A percentile compares a stretch with the other conserved stretches of the same genome.
phyloP scores from a whole-genome alignment of 1,284 basidiomycete genomes.

The Sanghuangporus weigelae region DNA sequence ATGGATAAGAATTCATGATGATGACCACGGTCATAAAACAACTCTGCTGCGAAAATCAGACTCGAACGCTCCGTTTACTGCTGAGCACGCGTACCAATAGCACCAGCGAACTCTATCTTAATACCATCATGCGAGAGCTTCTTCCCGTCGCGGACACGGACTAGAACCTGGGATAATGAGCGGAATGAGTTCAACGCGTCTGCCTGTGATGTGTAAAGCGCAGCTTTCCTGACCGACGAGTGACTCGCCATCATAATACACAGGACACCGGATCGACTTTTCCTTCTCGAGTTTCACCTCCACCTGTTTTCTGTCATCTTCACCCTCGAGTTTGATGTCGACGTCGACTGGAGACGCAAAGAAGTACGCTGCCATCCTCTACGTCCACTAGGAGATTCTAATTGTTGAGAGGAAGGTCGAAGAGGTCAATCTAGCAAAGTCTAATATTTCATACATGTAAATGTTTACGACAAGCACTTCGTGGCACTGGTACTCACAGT shows the following conservation, averaged over 20 bases:
- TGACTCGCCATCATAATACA: conserved; percentile 95
- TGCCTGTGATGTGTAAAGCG: not conserved
- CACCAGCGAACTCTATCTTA: conserved; percentile 96
- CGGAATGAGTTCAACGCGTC: conserved; percentile 4
- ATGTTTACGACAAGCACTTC: no score
- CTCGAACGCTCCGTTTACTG: not conserved
- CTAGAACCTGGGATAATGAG: conserved; percentile 54
- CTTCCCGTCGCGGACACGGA: conserved; percentile 93
- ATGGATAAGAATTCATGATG: conserved; percentile 97
- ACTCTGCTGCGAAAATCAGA: conserved; percentile 47
- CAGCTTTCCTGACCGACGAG: conserved; percentile 76
- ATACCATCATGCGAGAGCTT: conserved; percentile 94
- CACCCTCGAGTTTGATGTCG: conserved; percentile 48
- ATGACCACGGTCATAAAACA: conserved; percentile 96
- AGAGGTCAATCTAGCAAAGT: not conserved
- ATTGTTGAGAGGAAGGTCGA: not conserved
- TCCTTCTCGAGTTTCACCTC: conserved; percentile 39
- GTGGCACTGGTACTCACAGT: no score
- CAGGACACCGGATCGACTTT: conserved; percentile 74
- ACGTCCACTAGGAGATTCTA: not conserved
- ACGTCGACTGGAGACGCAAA: conserved; percentile 53
- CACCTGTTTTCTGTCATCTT: conserved; percentile 51
- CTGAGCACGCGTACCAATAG: conserved; percentile 68
- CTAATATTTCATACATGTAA: no score
- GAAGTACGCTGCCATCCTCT: conserved; percentile 51